phyloP scores from a whole-genome alignment of 148 eudicot species.

The Rhododendron ovatum region DNA sequence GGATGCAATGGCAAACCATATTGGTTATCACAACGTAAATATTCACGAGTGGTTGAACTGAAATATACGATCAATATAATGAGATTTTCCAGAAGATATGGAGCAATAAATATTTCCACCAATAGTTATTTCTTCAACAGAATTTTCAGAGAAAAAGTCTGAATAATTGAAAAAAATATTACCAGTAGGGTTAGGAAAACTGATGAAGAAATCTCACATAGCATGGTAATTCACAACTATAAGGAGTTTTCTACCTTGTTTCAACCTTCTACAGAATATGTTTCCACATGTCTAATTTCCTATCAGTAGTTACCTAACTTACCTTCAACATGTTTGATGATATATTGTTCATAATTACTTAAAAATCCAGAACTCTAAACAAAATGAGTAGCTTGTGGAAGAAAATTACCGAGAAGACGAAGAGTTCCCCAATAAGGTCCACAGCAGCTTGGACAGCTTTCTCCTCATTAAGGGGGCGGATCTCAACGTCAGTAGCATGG shows the following conservation, averaged over 20 bases:
- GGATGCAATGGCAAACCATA: background rate
- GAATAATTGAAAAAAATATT: background rate
- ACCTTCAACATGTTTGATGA: background rate
- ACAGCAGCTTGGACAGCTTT: slow-evolving; percentile 92
- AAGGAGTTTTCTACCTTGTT: background rate
- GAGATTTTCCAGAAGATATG: background rate
- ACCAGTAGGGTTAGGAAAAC: background rate
- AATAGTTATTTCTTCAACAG: background rate
- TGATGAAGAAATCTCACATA: background rate
- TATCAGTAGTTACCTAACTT: background rate
- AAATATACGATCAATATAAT: background rate
- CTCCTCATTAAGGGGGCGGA: slow-evolving; percentile 88
- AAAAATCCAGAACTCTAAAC: background rate
- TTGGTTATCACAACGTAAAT: background rate
- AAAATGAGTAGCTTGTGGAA: slow-evolving; percentile 1
- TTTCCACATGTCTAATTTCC: background rate
- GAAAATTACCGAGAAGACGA: slow-evolving; percentile 70
- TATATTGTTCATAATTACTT: background rate
- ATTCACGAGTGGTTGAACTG: background rate
- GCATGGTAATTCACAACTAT: background rate
- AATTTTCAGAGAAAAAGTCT: background rate
- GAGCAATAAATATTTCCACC: background rate
- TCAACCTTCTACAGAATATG: background rate
- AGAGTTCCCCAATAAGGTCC: slow-evolving; percentile 84
- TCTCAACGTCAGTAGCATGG: slow-evolving; percentile 87